phyloP scores from a whole-genome alignment of 208 protist genomes.

The Zelonia costaricensis region DNA sequence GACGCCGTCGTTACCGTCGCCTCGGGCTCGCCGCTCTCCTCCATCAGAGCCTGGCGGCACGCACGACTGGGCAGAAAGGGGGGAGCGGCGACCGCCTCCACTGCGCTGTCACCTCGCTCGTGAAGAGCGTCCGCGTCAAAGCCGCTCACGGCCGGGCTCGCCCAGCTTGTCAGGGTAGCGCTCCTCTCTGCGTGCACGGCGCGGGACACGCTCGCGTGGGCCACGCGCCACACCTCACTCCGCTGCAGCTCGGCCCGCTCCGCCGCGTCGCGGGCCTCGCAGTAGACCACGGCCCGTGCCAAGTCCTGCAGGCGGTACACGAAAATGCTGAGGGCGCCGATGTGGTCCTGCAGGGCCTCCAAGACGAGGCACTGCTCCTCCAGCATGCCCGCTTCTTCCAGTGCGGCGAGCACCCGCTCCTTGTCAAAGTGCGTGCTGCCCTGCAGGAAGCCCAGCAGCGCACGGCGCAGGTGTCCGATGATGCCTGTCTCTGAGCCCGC shows the following conservation, averaged over 20 bases:
- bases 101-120: too few relatives aligned
- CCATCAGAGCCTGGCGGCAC: slow-evolving; percentile 2
- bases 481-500: slow-evolving; percentile 44
- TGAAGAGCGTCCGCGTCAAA: background rate
- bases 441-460: slow-evolving; percentile 40
- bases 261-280: slow-evolving; percentile 25
- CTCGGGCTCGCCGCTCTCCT: background rate
- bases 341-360: slow-evolving; percentile 39
- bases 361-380: slow-evolving; percentile 52
- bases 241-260: background rate
- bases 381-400: slow-evolving; percentile 27
- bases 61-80: slow-evolving; percentile 11
- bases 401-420: slow-evolving; percentile 30
- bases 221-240: too few relatives aligned
- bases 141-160: background rate
- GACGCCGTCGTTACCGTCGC: background rate
- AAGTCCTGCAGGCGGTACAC: slow-evolving; percentile 55
- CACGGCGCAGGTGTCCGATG: slow-evolving; percentile 35
- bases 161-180: background rate
- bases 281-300: slow-evolving; percentile 44
- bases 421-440: slow-evolving; percentile 37
- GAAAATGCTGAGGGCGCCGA: slow-evolving; percentile 37
- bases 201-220: background rate
- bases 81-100: too few relatives aligned
- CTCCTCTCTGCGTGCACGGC: background rate